Evolutionary conservation across 331 rosid genomes (phyloP).

Genomic region (Ulmus americana): DNA sequence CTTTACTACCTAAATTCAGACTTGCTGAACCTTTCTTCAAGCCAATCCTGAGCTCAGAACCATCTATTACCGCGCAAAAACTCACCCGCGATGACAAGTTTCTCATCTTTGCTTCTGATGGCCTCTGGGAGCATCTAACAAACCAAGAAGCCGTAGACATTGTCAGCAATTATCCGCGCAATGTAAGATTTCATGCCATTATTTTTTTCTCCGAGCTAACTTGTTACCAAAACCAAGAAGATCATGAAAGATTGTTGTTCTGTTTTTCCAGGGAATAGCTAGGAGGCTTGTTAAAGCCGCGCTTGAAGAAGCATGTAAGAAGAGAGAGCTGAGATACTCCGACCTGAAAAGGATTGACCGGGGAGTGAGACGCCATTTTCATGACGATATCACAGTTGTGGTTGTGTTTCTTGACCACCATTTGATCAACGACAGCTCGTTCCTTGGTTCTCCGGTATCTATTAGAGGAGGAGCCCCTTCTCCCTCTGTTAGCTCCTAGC

Average conservation of each 20-base stretch:
- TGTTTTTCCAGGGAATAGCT: constrained; percentile 60
- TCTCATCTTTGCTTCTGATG: constrained; percentile 85
- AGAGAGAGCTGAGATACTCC: constrained; percentile 70
- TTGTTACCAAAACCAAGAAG: neutral
- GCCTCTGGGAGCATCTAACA: constrained; percentile 92
- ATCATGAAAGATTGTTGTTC: too few relatives aligned
- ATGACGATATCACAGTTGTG: constrained; percentile 71
- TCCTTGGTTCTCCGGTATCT: constrained; percentile 43
- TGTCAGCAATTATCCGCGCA: constrained; percentile 54
- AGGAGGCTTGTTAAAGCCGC: constrained; percentile 79
- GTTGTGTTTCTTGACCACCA: constrained; percentile 60
- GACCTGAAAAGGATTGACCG: constrained; percentile 67
- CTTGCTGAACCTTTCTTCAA: constrained; percentile 59
- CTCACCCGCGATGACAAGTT: constrained; percentile 61
- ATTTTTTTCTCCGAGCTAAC: neutral
- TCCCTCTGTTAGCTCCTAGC: constrained; percentile 31
- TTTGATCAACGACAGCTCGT: constrained; percentile 32
- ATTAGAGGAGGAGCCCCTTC: constrained; percentile 46
- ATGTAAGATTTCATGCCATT: constrained; percentile 32
- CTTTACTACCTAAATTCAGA: constrained; percentile 53
- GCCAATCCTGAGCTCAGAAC: constrained; percentile 73
- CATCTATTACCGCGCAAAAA: constrained; percentile 52
- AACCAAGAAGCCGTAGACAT: constrained; percentile 76
- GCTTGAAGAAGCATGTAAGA: constrained; percentile 76
- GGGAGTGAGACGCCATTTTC: constrained; percentile 90